phyloP scores from a whole-genome alignment of 1,284 basidiomycete genomes.

The Naganishia albida region DNA sequence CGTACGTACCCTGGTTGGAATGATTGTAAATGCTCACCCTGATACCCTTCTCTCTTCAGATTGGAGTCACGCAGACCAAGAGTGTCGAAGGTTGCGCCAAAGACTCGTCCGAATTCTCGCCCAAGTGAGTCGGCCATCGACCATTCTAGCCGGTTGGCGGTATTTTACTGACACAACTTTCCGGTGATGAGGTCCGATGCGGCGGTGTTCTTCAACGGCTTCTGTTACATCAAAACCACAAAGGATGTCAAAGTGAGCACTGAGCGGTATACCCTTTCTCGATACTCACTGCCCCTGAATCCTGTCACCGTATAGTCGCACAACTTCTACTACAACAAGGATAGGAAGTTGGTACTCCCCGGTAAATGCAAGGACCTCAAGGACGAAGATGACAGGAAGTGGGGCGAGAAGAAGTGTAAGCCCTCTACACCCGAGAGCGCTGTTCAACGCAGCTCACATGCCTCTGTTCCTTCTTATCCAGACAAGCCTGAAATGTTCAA shows the following conservation, averaged over 20 bases:
- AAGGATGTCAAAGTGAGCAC: not conserved
- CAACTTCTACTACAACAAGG: constrained; percentile 1
- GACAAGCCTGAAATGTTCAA: constrained; percentile 2
- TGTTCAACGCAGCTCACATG: not conserved
- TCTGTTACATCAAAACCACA: not conserved
- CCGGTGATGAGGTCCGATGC: not conserved
- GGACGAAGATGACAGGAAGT: not conserved
- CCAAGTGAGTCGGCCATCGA: not conserved
- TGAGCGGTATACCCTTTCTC: too few species aligned
- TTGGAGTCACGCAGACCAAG: not conserved
- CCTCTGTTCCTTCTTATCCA: not conserved
- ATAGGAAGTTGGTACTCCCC: not conserved
- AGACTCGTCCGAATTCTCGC: not conserved
- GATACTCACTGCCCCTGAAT: not conserved
- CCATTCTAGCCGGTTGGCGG: not conserved
- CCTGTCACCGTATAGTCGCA: not conserved
- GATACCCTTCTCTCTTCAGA: not conserved
- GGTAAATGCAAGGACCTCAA: constrained; percentile 8
- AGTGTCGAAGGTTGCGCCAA: not conserved
- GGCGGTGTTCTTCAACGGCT: not conserved
- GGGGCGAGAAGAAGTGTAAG: not conserved
- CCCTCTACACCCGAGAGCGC: not conserved
- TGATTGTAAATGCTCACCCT: not conserved
- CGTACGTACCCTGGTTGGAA: not conserved
- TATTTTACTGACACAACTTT: too few species aligned